Conservation (phyloP, 2,329 filamentous ascomycete species). For the Colletotrichum sp. region DNA sequence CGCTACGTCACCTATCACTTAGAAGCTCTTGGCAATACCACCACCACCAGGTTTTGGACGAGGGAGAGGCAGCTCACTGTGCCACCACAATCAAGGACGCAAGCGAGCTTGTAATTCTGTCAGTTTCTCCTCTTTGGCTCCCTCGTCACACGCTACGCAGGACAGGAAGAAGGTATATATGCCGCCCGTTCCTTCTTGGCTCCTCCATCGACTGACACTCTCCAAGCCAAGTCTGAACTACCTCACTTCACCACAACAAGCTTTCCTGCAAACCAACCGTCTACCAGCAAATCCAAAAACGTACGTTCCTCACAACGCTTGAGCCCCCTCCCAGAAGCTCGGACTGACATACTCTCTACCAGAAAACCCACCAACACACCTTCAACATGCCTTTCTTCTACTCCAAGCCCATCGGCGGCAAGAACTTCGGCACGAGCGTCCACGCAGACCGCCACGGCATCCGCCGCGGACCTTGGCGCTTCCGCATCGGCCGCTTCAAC, state of each 20-base stretch:
- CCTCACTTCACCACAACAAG: neutral
- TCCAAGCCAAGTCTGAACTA: neutral
- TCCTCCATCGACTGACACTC: neutral
- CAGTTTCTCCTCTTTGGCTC: neutral
- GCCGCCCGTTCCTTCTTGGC: neutral
- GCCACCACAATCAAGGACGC: neutral
- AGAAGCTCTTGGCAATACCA: neutral
- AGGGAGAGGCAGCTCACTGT: neutral
- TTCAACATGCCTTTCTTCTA: conserved; percentile 52
- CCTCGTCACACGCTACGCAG: conserved; percentile 6
- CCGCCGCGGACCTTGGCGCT: conserved; percentile 55
- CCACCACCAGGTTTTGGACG: neutral
- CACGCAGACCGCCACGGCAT: conserved; percentile 50
- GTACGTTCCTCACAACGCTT: neutral
- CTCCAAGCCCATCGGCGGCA: conserved; percentile 49
- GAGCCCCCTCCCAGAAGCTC: neutral
- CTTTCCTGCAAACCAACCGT: neutral
- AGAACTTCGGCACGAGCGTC: conserved; percentile 56
- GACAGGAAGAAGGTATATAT: neutral
- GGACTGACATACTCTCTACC: neutral
- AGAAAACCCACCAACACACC: neutral
- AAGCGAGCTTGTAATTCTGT: neutral
- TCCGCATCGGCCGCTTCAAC: conserved; percentile 54
- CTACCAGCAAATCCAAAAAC: neutral
- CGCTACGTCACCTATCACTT: neutral